These are phyloP conservation scores for Vairimorpha ceranae DNA, from an alignment of 371 early-diverging fungal species.

Conservation along the genomic window DNA sequence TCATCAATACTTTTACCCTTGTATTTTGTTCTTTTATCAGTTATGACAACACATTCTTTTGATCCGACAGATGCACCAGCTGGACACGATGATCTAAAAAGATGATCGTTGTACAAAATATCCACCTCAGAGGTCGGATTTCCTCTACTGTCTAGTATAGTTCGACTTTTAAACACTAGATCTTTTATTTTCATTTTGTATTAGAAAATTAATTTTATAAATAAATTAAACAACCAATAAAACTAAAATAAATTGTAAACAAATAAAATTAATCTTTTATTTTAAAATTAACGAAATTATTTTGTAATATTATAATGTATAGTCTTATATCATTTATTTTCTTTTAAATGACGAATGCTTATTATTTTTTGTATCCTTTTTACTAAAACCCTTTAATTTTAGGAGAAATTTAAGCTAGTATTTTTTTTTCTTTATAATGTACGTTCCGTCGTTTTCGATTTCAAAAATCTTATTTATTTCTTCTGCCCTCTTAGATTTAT, in stretches of 20 bases:
- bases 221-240: too few relatives aligned
- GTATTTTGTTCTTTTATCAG: conserved; percentile 74
- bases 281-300: too few relatives aligned
- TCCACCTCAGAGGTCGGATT: conserved; percentile 97
- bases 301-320: too few relatives aligned
- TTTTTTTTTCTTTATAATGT: neutral
- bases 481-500: neutral
- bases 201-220: neutral
- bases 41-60: conserved; percentile 90
- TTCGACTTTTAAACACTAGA: conserved; percentile 68
- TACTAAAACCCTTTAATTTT: too few relatives aligned
- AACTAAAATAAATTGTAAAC: too few relatives aligned
- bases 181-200: conserved; percentile 38
- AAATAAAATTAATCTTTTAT: too few relatives aligned
- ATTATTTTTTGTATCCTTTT: too few relatives aligned
- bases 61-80: conserved; percentile 96
- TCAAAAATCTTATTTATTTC: neutral
- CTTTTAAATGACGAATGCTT: too few relatives aligned
- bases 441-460: neutral
- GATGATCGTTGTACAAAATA: conserved; percentile 73
- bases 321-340: too few relatives aligned
- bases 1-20: conserved; percentile 85
- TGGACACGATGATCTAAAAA: conserved; percentile 88
- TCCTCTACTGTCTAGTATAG: conserved; percentile 95
- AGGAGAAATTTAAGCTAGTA: too few relatives aligned